phyloP scores from a whole-genome alignment of 371 early-diverging fungal genomes.

The Homolaphlyctis polyrhiza region DNA sequence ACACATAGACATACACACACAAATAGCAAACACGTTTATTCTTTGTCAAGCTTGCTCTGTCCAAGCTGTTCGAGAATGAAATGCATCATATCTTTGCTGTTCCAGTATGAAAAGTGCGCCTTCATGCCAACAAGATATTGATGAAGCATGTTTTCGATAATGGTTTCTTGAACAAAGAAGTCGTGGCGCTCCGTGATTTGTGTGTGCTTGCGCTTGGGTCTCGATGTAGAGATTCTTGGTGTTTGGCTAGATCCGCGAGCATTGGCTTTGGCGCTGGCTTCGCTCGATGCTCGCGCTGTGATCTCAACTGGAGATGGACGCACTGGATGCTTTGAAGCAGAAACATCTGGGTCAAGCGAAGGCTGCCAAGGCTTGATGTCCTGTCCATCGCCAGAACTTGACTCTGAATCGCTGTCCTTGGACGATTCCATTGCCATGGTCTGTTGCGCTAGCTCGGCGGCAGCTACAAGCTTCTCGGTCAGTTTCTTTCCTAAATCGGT shows the following conservation, averaged over 20 bases:
- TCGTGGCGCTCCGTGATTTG: conserved; percentile 20
- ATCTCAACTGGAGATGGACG: too few species aligned
- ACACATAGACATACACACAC: too few species aligned
- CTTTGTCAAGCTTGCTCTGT: too few species aligned
- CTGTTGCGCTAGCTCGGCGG: conserved; percentile 9
- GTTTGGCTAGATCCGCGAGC: neutral
- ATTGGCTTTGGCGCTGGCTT: too few species aligned
- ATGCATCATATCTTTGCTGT: conserved; percentile 28
- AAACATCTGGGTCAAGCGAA: too few species aligned
- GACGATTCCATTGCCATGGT: conserved; percentile 4
- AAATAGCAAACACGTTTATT: too few species aligned
- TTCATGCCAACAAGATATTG: conserved; percentile 35
- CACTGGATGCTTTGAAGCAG: too few species aligned
- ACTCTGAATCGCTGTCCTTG: too few species aligned
- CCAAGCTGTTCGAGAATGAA: conserved; percentile 15
- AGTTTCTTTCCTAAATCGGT: conserved; percentile 13
- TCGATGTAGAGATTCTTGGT: neutral
- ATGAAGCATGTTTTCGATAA: conserved; percentile 33
- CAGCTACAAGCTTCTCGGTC: conserved; percentile 21
- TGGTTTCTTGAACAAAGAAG: conserved; percentile 30
- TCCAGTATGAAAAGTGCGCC: conserved; percentile 43
- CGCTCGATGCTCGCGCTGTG: too few species aligned
- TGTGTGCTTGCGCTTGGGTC: neutral
- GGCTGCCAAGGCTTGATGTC: too few species aligned
- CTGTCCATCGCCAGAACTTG: too few species aligned